Evolutionary conservation across 176 grass and related monocot species (phyloP), one percentile per base, ranked within the genome.

Genomic region (Aegilops speltoides): DNA sequence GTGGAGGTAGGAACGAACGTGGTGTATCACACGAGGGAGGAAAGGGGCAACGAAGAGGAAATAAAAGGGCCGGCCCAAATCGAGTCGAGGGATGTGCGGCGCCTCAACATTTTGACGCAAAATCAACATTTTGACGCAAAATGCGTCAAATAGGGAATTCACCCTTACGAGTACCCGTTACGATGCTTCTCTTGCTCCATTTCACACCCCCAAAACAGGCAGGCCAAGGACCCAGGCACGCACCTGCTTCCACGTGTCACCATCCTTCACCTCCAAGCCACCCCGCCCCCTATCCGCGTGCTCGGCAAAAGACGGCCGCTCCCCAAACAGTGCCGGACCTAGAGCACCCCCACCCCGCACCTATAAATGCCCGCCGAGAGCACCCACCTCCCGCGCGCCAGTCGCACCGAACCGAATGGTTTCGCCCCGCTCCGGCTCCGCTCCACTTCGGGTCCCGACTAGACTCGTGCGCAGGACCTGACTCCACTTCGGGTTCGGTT

Each of bases 291-390:
- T 20, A 61, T 61, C 57, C 57, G 20, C 57, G 57, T 61, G 57
- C 57, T 23, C 57, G 57, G 22, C 57, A 61, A 61, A 61, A 61
- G 57, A 23, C 57, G 57, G 57, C 57, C 57, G 57, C 57, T 61
- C 57, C 57, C 57, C 57, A 45, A 61, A 23, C 57, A 23, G 22
- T n/a, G 10, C 57, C 57, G 8, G 22, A 23, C 57, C 20, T 19
- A 19, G 16, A 54, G 2, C 22, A 61, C 22, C 20, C 69, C 81
- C 73, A 41, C 5, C 48, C 0, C 19, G n/a, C 5, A 8, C 74
- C 79, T 93, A 93, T 91, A 93, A 93, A 91, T 93, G 80, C 23
- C 22, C 78, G 26, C 37, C 0, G 52, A 26, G 64, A 1, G 3
- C 17, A 3, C 54, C 17, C 33, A 4, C 16, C 2, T 37, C 52